phyloP scores from a whole-genome alignment of 805 yeast genomes.

The Tetrapisispora iriomotensis region DNA sequence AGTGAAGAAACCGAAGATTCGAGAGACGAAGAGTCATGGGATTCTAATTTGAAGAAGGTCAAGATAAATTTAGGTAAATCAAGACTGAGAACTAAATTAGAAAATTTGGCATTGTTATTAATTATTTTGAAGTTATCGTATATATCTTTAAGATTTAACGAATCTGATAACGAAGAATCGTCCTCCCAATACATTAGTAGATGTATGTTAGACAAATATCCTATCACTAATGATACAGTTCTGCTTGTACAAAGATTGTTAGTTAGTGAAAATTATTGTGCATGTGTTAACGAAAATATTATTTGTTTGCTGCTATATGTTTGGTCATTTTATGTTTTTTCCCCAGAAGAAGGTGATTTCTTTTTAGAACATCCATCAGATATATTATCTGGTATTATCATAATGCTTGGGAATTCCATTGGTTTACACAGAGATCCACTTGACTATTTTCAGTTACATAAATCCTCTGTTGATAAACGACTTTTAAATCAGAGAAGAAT shows the following conservation, averaged over 20 bases:
- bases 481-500: slow-evolving; percentile 23
- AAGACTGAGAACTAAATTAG: slow-evolving; percentile 22
- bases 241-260: slow-evolving; percentile 21
- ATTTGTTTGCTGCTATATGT: slow-evolving; percentile 23
- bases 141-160: slow-evolving; percentile 18
- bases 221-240: slow-evolving; percentile 20
- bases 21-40: neutral
- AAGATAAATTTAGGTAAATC: slow-evolving; percentile 20
- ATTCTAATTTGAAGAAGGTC: slow-evolving; percentile 6
- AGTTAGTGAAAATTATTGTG: slow-evolving; percentile 23
- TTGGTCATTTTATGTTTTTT: slow-evolving; percentile 27
- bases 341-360: slow-evolving; percentile 30
- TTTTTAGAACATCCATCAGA: slow-evolving; percentile 29
- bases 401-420: slow-evolving; percentile 24
- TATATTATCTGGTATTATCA: slow-evolving; percentile 22
- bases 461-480: slow-evolving; percentile 7
- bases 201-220: slow-evolving; percentile 16
- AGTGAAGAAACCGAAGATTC: neutral
- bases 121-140: slow-evolving; percentile 23
- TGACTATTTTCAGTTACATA: slow-evolving; percentile 20
- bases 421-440: slow-evolving; percentile 28
- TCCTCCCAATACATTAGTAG: slow-evolving; percentile 7
- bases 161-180: slow-evolving; percentile 7
- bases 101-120: slow-evolving; percentile 18
- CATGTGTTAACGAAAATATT: slow-evolving; percentile 27